Evolutionary conservation across 2,329 filamentous ascomycete genomes (phyloP).

Genomic region (Cadophora gregata): DNA sequence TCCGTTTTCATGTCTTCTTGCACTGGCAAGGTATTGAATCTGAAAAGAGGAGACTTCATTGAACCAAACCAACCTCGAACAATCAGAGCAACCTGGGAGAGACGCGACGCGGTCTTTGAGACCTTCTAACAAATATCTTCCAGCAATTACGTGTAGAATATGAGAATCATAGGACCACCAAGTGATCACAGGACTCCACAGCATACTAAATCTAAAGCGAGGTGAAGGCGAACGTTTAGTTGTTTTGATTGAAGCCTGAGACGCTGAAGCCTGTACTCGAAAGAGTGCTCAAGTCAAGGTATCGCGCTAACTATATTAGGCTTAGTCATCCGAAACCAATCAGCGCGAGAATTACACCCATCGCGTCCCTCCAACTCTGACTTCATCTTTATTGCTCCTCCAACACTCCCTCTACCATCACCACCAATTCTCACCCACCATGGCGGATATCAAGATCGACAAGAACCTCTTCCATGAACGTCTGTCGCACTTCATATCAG

Average conservation of each 20-base stretch:
- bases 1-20: not conserved
- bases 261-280: too few relatives aligned
- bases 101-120: too few relatives aligned
- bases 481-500: conserved; percentile 81
- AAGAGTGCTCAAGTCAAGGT: not conserved
- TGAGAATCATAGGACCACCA: too few relatives aligned
- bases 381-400: conserved; percentile 21
- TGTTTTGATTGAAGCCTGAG: too few relatives aligned
- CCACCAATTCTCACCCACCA: conserved; percentile 31
- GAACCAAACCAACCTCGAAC: too few relatives aligned
- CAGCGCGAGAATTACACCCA: conserved; percentile 33
- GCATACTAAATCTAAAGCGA: too few relatives aligned
- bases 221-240: not conserved
- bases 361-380: conserved; percentile 34
- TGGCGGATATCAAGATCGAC: conserved; percentile 92
- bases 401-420: conserved; percentile 36
- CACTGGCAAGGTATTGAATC: not conserved
- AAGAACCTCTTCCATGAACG: conserved; percentile 93
- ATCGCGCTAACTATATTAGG: conserved; percentile 7
- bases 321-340: conserved; percentile 21
- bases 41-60: too few relatives aligned
- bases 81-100: too few relatives aligned
- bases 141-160: too few relatives aligned
- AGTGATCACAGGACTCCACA: too few relatives aligned
- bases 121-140: too few relatives aligned